phyloP scores from a whole-genome alignment of 352 stramenopile genomes.

The Phytophthora tubulina region DNA sequence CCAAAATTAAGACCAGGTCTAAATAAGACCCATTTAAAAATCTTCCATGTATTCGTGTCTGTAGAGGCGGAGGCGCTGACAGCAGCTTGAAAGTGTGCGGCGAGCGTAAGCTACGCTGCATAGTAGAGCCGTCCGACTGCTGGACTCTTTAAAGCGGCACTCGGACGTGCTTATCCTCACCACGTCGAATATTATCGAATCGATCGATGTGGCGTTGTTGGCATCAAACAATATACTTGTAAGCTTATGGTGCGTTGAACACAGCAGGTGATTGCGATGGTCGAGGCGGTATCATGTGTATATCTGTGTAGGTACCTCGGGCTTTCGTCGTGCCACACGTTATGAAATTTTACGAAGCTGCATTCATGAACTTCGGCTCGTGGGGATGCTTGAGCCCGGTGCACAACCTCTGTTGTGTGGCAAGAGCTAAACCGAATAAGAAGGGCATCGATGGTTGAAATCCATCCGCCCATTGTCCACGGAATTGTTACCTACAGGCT shows the following conservation, averaged over 20 bases:
- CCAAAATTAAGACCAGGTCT: too few species aligned
- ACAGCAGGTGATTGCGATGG: background rate
- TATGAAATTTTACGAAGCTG: constrained; percentile 89
- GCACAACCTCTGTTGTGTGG: constrained; percentile 31
- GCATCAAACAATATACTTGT: constrained; percentile 78
- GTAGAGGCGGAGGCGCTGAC: constrained; percentile 93
- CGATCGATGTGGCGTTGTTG: constrained; percentile 95
- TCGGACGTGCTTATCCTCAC: constrained; percentile 93
- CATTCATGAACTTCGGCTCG: constrained; percentile 82
- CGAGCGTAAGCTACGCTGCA: constrained; percentile 32
- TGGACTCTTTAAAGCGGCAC: constrained; percentile 86
- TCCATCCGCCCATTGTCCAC: constrained; percentile 39
- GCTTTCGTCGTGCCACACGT: constrained; percentile 62
- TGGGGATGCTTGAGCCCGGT: constrained; percentile 62
- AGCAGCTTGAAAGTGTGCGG: constrained; percentile 72
- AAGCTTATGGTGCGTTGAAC: constrained; percentile 47
- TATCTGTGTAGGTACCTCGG: constrained; percentile 63
- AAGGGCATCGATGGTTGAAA: constrained; percentile 45
- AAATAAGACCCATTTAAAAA: too few species aligned
- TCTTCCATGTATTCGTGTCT: background rate
- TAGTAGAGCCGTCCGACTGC: constrained; percentile 91
- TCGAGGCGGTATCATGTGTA: background rate
- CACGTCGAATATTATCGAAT: constrained; percentile 93
- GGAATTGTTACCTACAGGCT: constrained; percentile 41
- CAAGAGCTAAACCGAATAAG: constrained; percentile 32